phyloP scores from a whole-genome alignment of 495 filamentous ascomycete genomes.

The Xylaria acuta region DNA sequence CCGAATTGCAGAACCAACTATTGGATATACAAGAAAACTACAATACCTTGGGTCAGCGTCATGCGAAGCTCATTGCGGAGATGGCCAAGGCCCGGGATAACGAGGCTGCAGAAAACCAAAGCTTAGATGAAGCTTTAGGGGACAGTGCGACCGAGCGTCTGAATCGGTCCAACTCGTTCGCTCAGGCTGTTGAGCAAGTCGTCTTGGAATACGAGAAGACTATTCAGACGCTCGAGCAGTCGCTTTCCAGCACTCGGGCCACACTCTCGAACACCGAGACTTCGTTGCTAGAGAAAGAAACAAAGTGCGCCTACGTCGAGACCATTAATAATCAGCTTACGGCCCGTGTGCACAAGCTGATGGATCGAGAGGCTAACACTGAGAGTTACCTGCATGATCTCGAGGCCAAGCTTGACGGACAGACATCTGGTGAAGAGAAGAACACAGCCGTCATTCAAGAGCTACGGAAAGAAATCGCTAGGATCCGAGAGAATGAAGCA shows the following conservation, averaged over 20 bases:
- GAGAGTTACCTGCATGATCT: slow-evolving; percentile 92
- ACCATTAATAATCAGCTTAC: slow-evolving; percentile 91
- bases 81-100: slow-evolving; percentile 83
- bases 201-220: slow-evolving; percentile 99
- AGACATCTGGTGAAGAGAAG: slow-evolving; percentile 91
- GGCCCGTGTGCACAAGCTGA: slow-evolving; percentile 81
- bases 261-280: slow-evolving; percentile 86
- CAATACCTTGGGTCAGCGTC: slow-evolving; percentile 83
- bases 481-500: slow-evolving; percentile 89
- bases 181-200: slow-evolving; percentile 92
- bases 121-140: slow-evolving; percentile 62
- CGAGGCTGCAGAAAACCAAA: slow-evolving; percentile 58
- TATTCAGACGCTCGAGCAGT: slow-evolving; percentile 90
- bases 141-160: slow-evolving; percentile 86
- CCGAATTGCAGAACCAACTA: slow-evolving; percentile 92
- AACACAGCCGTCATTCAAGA: slow-evolving; percentile 83
- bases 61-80: slow-evolving; percentile 94
- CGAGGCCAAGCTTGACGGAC: slow-evolving; percentile 85
- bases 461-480: slow-evolving; percentile 86
- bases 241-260: slow-evolving; percentile 85
- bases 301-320: slow-evolving; percentile 88
- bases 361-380: slow-evolving; percentile 86
- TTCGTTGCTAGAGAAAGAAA: slow-evolving; percentile 87
- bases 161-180: slow-evolving; percentile 93
- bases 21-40: slow-evolving; percentile 96